Evolutionary conservation across 2,329 filamentous ascomycete species (phyloP), one percentile per base, ranked within the genome.

Genomic region (Neocucurbitaria cava): DNA sequence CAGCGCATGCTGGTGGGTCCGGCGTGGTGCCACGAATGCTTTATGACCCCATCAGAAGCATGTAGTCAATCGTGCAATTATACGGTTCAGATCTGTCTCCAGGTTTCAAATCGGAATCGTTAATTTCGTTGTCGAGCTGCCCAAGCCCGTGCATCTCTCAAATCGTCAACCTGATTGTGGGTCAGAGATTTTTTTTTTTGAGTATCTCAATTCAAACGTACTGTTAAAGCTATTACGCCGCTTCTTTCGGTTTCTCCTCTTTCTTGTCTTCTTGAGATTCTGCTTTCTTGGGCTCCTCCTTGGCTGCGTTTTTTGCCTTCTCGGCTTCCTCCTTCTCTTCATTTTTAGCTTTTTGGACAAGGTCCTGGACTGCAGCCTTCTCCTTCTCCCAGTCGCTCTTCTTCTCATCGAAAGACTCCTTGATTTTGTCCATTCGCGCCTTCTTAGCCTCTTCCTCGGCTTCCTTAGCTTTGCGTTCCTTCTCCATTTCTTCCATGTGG

Each of bases 401-500:
- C 24, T 89, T 81, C 60, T 94, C 89, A 46, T 89, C 86, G 71
- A 96, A 97, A 43, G 90, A 83, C 49, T 91, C 87, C 67, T 94
- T 89, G 56, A 95, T 87, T 77, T 91, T 91, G 71, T 91, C 88
- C 64, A 88, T 81, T 51, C 87, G 86, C 56, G 92, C 89, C 21
- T 85, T 84, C 70, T 89, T 88, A 57, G 89, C 87, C 64, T 86
- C 84, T 71, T 96, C 91, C 74, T 95, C 92, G 26, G 87, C 84
- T 75, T 97, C 94, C 43, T 88, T 89, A 23, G 86, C 87, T 60
- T 90, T 83, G 50, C 89, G 87, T 73, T 98, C 93, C 61, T 88
- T 83, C 72, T 98, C 94, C 94, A 98, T 97, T 78, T 97, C 92
- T 85, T 93, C 94, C 95, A 99, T 99, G 71, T 98, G 95, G 55